Conservation (phyloP, 2,329 filamentous ascomycete species). For the Penicillium sp. region DNA sequence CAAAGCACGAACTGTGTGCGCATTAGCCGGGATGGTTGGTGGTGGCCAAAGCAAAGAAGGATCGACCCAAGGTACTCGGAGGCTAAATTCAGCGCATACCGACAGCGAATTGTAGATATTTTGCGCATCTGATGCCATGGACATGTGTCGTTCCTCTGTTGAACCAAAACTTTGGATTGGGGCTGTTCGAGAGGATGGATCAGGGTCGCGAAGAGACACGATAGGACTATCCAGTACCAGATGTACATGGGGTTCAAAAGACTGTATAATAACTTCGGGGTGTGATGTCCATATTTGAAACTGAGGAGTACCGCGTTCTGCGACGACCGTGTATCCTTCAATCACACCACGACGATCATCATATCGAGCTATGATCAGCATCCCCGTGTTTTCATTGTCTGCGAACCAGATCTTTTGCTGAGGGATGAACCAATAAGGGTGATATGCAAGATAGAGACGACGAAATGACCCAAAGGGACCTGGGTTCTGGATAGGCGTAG, state of each 20-base stretch:
- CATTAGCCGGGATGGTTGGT: conserved; percentile 62
- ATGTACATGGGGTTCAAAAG: conserved; percentile 67
- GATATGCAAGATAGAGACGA: conserved; percentile 70
- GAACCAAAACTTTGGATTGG: conserved; percentile 17
- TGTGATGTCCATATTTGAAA: conserved; percentile 67
- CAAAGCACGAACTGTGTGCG: conserved; percentile 57
- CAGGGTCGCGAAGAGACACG: conserved; percentile 53
- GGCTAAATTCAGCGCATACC: conserved; percentile 52
- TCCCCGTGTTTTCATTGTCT: conserved; percentile 70
- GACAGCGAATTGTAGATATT: conserved; percentile 67
- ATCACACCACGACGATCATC: conserved; percentile 72
- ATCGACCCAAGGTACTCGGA: conserved; percentile 22
- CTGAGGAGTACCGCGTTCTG: conserved; percentile 56
- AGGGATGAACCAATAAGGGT: conserved; percentile 82
- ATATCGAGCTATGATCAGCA: conserved; percentile 74
- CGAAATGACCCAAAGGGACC: conserved; percentile 65
- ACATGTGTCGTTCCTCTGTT: conserved; percentile 51
- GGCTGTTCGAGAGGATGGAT: conserved; percentile 25
- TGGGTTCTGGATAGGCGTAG: conserved; percentile 55
- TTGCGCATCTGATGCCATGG: conserved; percentile 54
- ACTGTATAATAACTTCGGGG: conserved; percentile 65
- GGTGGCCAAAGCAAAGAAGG: conserved; percentile 72
- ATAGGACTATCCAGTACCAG: conserved; percentile 75
- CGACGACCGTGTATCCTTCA: conserved; percentile 74
- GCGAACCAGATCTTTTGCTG: conserved; percentile 82